Base-by-base conservation (phyloP, 2,329 filamentous ascomycete species). In the Cercospora zeina region DNA sequence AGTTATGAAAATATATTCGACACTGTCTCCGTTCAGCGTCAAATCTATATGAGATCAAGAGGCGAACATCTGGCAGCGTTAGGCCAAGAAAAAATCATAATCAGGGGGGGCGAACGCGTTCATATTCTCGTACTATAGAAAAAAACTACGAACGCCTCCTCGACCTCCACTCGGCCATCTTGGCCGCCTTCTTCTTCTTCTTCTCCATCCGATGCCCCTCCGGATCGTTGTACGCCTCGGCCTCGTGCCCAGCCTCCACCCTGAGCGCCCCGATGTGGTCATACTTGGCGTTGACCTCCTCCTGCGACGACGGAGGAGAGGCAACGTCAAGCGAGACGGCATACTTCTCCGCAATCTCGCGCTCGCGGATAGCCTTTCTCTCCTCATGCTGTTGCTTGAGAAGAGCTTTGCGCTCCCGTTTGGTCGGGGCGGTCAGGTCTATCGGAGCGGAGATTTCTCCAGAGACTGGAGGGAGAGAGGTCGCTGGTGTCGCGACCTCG, bases 281-380 rank as follows among this genome's bases (percentile, higher is more conserved):
- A 34, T 53, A 53, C 49, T 53, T 53, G 49, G 27, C 49, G 31
- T 30, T 31, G 30, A 53, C n/a, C 30, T 53, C 49, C 16, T 53
- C 27, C n/a, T 53, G 49, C 8, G 49, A 53, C 49, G 7, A 10
- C 24, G 53, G 14, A 24, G 49, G 49, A 53, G 47, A 14, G n/a
- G 47, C n/a, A 16, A 14, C 16, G n/a, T 31, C 16, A 19, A 34
- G 27, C 24, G 27, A n/a, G 3, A 53, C 49, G n/a, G 14, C 49
- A 31, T 53, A 31, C 49, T 53, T 34, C 49, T 53, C 42, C 42
- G 19, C 21, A 49, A 49, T 27, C 42, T 49, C 42, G 13, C 21
- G 42, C 19, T 49, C 42, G 21, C 42, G 42, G 27, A 49, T 24
- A 27, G 42, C 42, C 42, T 49, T 49, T 49, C 42, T 49, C 49